Evolutionary conservation across 257 asterid genomes (phyloP), one percentile per base, ranked within the genome.

Genomic region (Solanum appendiculatum): DNA sequence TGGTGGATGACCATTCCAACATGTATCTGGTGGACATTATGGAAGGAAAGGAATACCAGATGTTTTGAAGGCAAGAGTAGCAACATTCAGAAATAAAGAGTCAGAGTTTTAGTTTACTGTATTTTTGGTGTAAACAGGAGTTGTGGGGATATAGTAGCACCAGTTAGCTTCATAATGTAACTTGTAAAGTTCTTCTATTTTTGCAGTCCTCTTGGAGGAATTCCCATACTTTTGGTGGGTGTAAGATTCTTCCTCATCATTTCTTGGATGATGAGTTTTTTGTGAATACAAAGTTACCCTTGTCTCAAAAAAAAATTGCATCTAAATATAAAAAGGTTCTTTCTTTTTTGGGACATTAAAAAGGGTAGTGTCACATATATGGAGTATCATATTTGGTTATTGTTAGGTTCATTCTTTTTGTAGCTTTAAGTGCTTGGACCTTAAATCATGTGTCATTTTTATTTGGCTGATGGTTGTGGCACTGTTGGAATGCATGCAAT

Each of bases 401-500:
- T 80, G 78, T 18, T 16, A 70, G 27, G 78, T 70, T 70, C 78
- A 18, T 70, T 70, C 44, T 70, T 20, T 29, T 78, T 44, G 56
- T 56, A 40, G 56, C 34, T 82, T 87, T 75, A 87, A 80, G 31
- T 81, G 29, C 56, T 31, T 68, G 74, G 66, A 20, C 15, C 77
- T 82, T 54, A 48, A 87, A 31, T 85, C 29, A 36, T 23, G 40
- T 88, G 29, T 88, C 58, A 56, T 44, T 44, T 89, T 82, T 77
- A 80, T 75, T 75, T 63, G 11, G 56, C 33, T 75, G 60, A 42
- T 77, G 73, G 42, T 16, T 46, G 36, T 86, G 29, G 51, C 64
- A 84, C 90, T 91, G 78, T 89, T 88, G 83, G 51, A 58, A 78
- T 48, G 70, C 88, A 33, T 90, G 82, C 87, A 82, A 87, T 86